Conservation (phyloP, 2,329 filamentous ascomycete species). For the Moelleriella libera region DNA sequence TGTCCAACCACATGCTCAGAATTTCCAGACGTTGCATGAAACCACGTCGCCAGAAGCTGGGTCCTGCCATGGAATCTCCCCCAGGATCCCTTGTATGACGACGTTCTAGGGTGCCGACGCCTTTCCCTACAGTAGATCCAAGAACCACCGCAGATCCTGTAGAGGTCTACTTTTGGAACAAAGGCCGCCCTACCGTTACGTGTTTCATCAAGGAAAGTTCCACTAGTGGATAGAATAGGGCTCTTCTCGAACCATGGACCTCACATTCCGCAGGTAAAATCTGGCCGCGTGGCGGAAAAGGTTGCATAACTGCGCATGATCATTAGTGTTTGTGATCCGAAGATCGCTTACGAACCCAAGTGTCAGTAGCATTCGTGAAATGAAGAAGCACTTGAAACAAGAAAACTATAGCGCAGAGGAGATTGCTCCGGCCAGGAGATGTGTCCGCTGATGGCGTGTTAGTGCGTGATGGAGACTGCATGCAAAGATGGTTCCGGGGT, state of each 20-base stretch:
- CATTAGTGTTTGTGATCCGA: not conserved
- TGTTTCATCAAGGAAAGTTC: no score
- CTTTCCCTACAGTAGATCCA: no score
- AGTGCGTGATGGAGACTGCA: not conserved
- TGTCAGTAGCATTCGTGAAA: not conserved
- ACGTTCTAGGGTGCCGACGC: no score
- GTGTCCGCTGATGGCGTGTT: not conserved
- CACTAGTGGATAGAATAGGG: not conserved
- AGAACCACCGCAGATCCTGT: no score
- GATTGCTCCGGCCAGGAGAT: not conserved
- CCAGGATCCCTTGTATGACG: not conserved
- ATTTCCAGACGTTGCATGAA: not conserved
- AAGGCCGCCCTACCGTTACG: no score
- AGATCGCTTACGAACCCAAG: not conserved
- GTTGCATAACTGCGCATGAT: not conserved
- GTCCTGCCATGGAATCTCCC: not conserved
- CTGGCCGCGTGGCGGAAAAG: not conserved
- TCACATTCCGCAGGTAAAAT: not conserved
- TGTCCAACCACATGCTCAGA: not conserved
- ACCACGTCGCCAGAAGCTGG: not conserved
- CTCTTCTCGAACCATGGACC: not conserved
- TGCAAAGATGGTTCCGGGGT: not conserved
- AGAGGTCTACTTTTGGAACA: no score
- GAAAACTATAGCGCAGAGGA: not conserved
- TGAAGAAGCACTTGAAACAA: not conserved